Base-by-base conservation (phyloP, 140 eudicot genomes). In the Erigeron philadelphicus region DNA sequence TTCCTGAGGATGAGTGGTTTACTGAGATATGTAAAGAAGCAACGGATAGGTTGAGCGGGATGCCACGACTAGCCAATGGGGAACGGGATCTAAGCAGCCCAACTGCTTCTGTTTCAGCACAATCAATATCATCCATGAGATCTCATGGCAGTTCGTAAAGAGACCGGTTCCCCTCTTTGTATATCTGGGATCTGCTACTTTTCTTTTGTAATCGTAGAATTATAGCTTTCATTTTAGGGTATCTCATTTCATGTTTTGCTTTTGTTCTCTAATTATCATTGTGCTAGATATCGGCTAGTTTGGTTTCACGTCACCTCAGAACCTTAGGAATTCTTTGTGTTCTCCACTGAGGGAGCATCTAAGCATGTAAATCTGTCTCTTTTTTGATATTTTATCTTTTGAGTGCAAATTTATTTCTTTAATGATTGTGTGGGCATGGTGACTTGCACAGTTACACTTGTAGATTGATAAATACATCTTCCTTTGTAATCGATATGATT, bases 41-140 rank as follows among this genome's bases (percentile, higher is more conserved):
- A 55, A 79, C 86, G 23, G 96, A 92, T 66, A 82, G 84, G 83
- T 76, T 92, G 78, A 88, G 95, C 42, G 98, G 98, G 74, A 88
- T 81, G 68, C 82, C 98, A 18, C 85, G 81, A 81, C 64, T 70
- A 73, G 88, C 75, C 46, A 86, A 89, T 57, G 96, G 95, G 19
- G 96, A 88, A 3, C 81, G 96, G 23, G 98, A 93, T 72, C 71
- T 72, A 10, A 87, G 84, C 80, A 93, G 96, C 81, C 98, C 96
- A 40, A 93, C 98, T 55, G 98, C 98, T 77, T 89, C 98, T 4
- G 88, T 86, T 54, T 92, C 98, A 6, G 98, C 98, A 17, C 96
- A 89, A 55, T 93, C 98, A 8, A 81, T 86, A 75, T 89, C 98
- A 8, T 93, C 96, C 18, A 64, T 81, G 60, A 85, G 95, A 79